Conservation (phyloP, 2,329 filamentous ascomycete species). For the Simplicillium aogashimaense region DNA sequence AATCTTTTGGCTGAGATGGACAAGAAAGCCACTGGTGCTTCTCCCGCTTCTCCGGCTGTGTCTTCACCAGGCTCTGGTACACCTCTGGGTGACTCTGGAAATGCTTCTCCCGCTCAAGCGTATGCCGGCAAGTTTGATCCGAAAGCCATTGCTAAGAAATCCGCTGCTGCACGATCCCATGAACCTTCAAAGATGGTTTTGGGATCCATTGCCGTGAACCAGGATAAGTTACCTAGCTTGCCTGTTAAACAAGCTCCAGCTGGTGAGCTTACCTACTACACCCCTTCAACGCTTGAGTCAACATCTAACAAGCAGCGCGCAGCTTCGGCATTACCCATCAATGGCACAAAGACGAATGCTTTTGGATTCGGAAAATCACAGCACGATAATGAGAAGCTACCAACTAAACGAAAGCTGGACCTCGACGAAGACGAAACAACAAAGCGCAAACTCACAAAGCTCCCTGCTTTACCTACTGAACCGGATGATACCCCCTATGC, state of each 20-base stretch:
- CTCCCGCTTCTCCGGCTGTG: slow-evolving; percentile 38
- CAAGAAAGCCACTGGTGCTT: slow-evolving; percentile 48
- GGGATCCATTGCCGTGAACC: slow-evolving; percentile 33
- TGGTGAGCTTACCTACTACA: slow-evolving; percentile 20
- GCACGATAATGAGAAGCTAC: slow-evolving; percentile 54
- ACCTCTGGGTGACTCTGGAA: slow-evolving; percentile 29
- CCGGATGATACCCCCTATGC: slow-evolving; percentile 51
- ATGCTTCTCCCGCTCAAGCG: slow-evolving; percentile 41
- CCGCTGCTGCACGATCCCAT: slow-evolving; percentile 48
- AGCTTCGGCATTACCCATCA: slow-evolving; percentile 52
- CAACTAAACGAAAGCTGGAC: slow-evolving; percentile 65
- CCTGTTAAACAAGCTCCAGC: slow-evolving; percentile 21
- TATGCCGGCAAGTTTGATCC: slow-evolving; percentile 79
- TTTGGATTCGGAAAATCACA: slow-evolving; percentile 72
- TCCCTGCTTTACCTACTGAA: slow-evolving; percentile 66
- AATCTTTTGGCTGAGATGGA: slow-evolving; percentile 66
- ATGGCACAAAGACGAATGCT: slow-evolving; percentile 64
- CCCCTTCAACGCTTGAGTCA: no score
- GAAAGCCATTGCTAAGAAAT: slow-evolving; percentile 76
- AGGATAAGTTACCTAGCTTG: slow-evolving; percentile 19
- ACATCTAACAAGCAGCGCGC: slow-evolving; percentile 13
- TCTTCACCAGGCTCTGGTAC: slow-evolving; percentile 41
- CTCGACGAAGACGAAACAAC: slow-evolving; percentile 84
- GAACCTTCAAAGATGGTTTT: slow-evolving; percentile 38
- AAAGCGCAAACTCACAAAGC: slow-evolving; percentile 80